Percentiles rank a stretch among this genome's conserved stretches.
These are phyloP conservation scores for Fomitopsis betulina DNA, from an alignment of 1,284 basidiomycete genomes.

Conservation along the genomic window DNA sequence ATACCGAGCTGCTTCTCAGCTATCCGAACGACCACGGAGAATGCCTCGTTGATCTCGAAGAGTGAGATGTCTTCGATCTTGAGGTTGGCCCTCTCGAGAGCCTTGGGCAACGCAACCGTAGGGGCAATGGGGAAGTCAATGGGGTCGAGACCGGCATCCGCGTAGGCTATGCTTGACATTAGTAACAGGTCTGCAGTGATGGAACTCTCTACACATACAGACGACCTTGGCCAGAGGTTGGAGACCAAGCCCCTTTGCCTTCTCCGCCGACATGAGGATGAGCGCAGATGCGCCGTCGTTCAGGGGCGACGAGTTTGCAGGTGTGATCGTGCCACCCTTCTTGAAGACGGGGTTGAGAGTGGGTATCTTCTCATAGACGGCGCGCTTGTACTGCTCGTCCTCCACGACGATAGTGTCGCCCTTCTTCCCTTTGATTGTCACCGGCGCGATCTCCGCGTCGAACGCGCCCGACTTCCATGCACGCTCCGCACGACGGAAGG, in stretches of 20 bases:
- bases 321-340: constrained; percentile 87
- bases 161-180: constrained; percentile 68
- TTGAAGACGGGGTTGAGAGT: constrained; percentile 87
- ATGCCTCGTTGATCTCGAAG: constrained; percentile 98
- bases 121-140: constrained; percentile 98
- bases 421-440: constrained; percentile 94
- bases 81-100: constrained; percentile 85
- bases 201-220: constrained; percentile 49
- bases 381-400: constrained; percentile 98
- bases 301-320: constrained; percentile 94
- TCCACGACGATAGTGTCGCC: constrained; percentile 87
- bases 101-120: constrained; percentile 86
- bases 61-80: constrained; percentile 82
- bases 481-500: constrained; percentile 88
- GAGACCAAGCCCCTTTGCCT: constrained; percentile 82
- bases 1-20: constrained; percentile 88
- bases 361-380: constrained; percentile 91
- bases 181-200: constrained; percentile 11
- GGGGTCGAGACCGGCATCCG: constrained; percentile 94
- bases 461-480: constrained; percentile 90
- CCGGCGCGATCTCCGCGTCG: constrained; percentile 85
- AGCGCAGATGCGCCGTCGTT: constrained; percentile 98
- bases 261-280: constrained; percentile 89
- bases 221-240: constrained; percentile 91
- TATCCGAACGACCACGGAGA: constrained; percentile 91